A percentile compares a stretch with the other conserved stretches of the same genome.
phyloP scores from a whole-genome alignment of 164 flowering plant genomes.

The Vitis labrusca region DNA sequence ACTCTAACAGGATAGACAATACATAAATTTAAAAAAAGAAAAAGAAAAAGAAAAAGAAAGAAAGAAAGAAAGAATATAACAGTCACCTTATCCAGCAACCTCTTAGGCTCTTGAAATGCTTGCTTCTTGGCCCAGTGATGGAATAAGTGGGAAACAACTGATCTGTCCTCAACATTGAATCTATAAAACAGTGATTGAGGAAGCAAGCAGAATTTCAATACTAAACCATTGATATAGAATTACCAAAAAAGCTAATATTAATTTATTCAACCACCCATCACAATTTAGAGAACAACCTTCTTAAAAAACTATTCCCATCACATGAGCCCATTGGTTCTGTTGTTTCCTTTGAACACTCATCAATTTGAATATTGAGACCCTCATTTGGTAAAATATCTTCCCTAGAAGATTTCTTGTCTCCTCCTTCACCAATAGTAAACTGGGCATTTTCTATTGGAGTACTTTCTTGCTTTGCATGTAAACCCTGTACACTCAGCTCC shows the following conservation, averaged over 20 bases:
- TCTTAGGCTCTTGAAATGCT: slow-evolving; percentile 87
- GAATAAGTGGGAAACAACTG: slow-evolving; percentile 73
- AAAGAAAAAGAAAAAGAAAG: not conserved
- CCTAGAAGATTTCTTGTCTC: slow-evolving; percentile 19
- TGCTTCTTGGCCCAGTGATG: slow-evolving; percentile 93
- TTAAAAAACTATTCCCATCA: slow-evolving; percentile 57
- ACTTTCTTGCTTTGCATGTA: slow-evolving; percentile 17
- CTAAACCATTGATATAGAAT: not conserved
- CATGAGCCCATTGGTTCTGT: slow-evolving; percentile 23
- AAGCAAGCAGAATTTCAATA: not conserved
- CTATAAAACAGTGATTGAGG: slow-evolving; percentile 28
- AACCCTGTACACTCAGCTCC: slow-evolving; percentile 27
- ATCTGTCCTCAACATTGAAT: slow-evolving; percentile 69
- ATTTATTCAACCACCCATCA: not conserved
- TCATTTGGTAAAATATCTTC: slow-evolving; percentile 19
- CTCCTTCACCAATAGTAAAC: slow-evolving; percentile 4
- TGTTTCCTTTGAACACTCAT: slow-evolving; percentile 29
- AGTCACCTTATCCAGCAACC: slow-evolving; percentile 86
- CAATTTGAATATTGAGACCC: slow-evolving; percentile 12
- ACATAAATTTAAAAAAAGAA: no score
- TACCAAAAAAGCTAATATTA: not conserved
- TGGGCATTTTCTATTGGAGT: slow-evolving; percentile 17
- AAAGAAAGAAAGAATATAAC: not conserved
- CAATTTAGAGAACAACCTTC: slow-evolving; percentile 44
- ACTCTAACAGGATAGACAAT: no score